A percentile compares a stretch with the other conserved stretches of the same genome.
These are phyloP conservation scores for Phytopythium cucurbitacearum DNA, from an alignment of 352 stramenopile genomes.

Conservation along the genomic window DNA sequence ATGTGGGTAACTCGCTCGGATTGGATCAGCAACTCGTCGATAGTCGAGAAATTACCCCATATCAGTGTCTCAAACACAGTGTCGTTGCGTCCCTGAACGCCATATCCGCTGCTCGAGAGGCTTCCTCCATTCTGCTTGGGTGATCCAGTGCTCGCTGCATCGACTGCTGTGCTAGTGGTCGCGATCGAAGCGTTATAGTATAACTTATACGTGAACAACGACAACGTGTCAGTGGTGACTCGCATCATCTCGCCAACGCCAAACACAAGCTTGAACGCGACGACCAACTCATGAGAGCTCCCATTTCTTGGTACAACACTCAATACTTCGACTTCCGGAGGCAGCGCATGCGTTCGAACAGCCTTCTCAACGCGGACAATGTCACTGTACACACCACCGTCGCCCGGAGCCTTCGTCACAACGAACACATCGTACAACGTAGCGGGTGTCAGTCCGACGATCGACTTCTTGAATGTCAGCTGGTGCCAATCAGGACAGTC, in stretches of 20 bases:
- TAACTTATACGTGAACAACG: constrained; percentile 43
- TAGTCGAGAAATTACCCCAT: constrained; percentile 29
- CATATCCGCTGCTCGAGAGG: no score
- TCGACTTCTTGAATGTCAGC: constrained; percentile 17
- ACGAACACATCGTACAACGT: constrained; percentile 60
- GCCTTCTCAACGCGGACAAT: constrained; percentile 16
- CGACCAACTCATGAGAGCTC: constrained; percentile 32
- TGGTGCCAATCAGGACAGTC: constrained; percentile 16
- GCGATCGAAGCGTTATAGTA: constrained; percentile 28
- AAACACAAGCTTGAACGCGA: constrained; percentile 42
- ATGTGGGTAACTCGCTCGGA: constrained; percentile 18
- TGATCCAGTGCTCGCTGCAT: no score
- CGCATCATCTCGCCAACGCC: constrained; percentile 29
- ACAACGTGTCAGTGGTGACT: constrained; percentile 19
- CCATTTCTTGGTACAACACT: constrained; percentile 27
- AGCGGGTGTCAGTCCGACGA: constrained; percentile 28
- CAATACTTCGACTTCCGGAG: constrained; percentile 32
- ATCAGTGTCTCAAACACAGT: constrained; percentile 21
- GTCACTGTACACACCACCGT: constrained; percentile 44
- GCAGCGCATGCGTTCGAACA: constrained; percentile 50
- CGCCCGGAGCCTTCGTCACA: constrained; percentile 48
- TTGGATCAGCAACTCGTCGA: constrained; percentile 24
- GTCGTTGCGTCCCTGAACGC: constrained; percentile 1
- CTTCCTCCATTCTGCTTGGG: no score
- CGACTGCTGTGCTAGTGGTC: no score